A percentile compares a stretch with the other conserved stretches of the same genome.
Conservation (phyloP, 1,284 basidiomycete genomes). For the Pyrrhoderma lamaoense region DNA sequence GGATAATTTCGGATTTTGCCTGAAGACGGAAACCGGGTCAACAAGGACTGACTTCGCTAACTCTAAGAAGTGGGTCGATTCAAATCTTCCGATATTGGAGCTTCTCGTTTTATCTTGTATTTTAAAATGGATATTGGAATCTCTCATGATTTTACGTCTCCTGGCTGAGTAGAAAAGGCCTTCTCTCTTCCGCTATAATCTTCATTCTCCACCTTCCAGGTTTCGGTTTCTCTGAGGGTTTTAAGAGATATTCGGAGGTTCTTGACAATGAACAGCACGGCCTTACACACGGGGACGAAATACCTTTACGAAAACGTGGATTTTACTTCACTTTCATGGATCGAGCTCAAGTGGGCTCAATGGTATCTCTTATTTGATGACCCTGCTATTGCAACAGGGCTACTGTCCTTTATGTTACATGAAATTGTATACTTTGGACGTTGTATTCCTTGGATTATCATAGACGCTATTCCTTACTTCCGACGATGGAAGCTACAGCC, state of each 20-base stretch:
- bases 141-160: constrained; percentile 4
- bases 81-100: too few relatives aligned
- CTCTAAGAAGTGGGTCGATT: too few relatives aligned
- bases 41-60: too few relatives aligned
- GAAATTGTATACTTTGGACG: constrained; percentile 99
- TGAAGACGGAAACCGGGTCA: too few relatives aligned
- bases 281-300: constrained; percentile 21
- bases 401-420: constrained; percentile 91
- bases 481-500: constrained; percentile 93
- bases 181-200: neutral
- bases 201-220: neutral
- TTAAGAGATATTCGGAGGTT: neutral
- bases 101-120: too few relatives aligned
- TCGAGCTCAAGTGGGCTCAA: constrained; percentile 73
- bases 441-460: constrained; percentile 91
- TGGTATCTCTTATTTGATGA: constrained; percentile 88
- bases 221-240: neutral
- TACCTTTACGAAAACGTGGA: constrained; percentile 55
- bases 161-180: constrained; percentile 2
- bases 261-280: neutral
- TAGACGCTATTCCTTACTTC: constrained; percentile 93
- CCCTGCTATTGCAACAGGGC: constrained; percentile 89
- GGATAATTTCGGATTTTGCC: too few relatives aligned
- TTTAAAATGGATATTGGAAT: too few relatives aligned
- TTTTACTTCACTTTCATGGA: constrained; percentile 60